Evolutionary conservation across 1,139 yeast genomes (phyloP), one percentile per base, ranked within the genome.

Genomic region (Saccharomyces uvarum): DNA sequence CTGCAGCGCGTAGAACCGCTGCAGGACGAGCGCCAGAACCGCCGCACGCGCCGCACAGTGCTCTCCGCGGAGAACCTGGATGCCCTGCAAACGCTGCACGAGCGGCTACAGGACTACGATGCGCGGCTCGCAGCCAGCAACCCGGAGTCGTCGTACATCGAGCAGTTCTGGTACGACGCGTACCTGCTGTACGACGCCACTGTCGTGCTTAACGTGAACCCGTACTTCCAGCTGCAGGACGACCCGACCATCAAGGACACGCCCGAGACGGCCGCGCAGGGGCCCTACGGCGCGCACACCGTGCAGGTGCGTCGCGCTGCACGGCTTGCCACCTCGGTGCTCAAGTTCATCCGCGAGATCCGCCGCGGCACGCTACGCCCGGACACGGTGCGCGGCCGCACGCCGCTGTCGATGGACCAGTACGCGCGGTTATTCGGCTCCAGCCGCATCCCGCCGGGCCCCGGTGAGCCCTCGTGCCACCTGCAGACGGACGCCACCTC

Each of bases 151-250:
- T 84, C 91, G n/a, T 88, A 84, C 70, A 88, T 88, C 60, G 96
- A 88, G 70, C 95, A 88, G 68, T 88, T 88, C 68, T 88, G 96
- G 96, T 88, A 82, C 70, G 96, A 88, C 66, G 81, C 95, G 2
- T 88, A 88, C 70, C 76, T 88, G 61, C 86, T 84, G 70, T 86
- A 86, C 68, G 96, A 88, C 70, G 85, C 88, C 27, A 95, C 89
- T 0, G 96, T 88, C 53, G 96, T 88, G 38, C 77, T 88, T 58
- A 88, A 88, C 70, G 77, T 88, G 63, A 88, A 88, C 65, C 96
- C 96, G 0, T 88, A 87, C 66, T 88, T 88, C 69, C 76, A 88
- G 57, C 77, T 88, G 56, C 96, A 88, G 68, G 96, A 88, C 66
- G 96, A 88, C 63, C 95, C 96, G 0, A 87, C 91, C 57, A 76